phyloP scores from a whole-genome alignment of 1,284 basidiomycete species.

The Apiotrichum domesticum region DNA sequence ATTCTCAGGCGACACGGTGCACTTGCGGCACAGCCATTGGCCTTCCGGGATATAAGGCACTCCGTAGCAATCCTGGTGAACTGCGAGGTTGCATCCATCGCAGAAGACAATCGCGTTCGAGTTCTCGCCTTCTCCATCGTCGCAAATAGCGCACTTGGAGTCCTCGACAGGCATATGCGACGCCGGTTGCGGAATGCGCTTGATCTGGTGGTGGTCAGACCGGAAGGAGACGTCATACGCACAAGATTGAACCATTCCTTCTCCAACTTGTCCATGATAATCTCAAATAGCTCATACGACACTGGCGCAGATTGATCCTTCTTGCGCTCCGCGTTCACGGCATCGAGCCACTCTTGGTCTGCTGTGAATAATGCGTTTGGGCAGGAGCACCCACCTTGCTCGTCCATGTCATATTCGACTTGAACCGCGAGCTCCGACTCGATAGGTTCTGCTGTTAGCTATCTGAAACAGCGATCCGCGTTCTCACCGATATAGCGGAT shows the following conservation, averaged over 20 bases:
- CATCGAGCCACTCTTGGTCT: conserved; percentile 95
- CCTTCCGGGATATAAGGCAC: conserved; percentile 99
- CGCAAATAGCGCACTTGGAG: conserved; percentile 92
- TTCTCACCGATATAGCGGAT: conserved; percentile 74
- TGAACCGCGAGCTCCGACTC: conserved; percentile 86
- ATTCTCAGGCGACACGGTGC: conserved; percentile 93
- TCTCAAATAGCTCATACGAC: conserved; percentile 84
- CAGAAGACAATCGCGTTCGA: conserved; percentile 99
- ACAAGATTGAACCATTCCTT: conserved; percentile 99
- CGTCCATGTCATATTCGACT: conserved; percentile 99
- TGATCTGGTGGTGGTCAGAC: conserved; percentile 56
- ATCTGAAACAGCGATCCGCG: no score
- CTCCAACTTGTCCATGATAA: conserved; percentile 94
- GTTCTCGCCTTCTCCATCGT: conserved; percentile 97
- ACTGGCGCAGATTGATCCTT: conserved; percentile 69
- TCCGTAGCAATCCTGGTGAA: conserved; percentile 99
- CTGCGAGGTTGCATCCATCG: conserved; percentile 97
- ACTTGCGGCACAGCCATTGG: conserved; percentile 98
- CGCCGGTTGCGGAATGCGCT: conserved; percentile 79
- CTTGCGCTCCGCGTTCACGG: conserved; percentile 73
- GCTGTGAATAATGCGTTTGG: background rate
- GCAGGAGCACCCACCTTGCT: conserved; percentile 63
- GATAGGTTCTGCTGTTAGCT: conserved; percentile 63
- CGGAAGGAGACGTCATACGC: conserved; percentile 27
- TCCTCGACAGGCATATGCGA: conserved; percentile 77